phyloP scores from a whole-genome alignment of 225 moss, liverwort and hornwort genomes.

The Bryoerythrophyllum caledonicum region DNA sequence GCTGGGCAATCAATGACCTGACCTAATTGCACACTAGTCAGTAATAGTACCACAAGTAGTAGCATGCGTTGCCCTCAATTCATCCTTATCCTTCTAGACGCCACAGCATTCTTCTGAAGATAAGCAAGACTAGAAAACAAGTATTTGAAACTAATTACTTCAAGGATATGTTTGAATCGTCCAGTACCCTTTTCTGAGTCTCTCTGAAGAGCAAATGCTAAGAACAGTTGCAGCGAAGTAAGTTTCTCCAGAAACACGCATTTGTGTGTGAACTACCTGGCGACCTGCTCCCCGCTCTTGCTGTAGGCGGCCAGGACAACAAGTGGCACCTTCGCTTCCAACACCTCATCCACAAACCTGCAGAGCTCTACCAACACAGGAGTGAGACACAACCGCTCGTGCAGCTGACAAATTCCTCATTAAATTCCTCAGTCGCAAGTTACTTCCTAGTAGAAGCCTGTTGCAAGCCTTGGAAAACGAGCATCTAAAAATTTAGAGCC shows the following conservation, averaged over 20 bases:
- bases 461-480: slow-evolving; percentile 10
- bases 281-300: slow-evolving; percentile 78
- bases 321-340: slow-evolving; percentile 73
- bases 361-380: slow-evolving; percentile 27
- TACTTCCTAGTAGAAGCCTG: slow-evolving; percentile 13
- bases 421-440: neutral
- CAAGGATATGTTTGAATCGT: neutral
- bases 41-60: slow-evolving; percentile 16
- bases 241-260: neutral
- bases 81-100: neutral
- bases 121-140: neutral
- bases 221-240: slow-evolving; percentile 14
- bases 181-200: neutral
- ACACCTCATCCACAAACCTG: slow-evolving; percentile 91
- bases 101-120: neutral
- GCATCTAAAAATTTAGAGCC: neutral
- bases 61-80: slow-evolving; percentile 13
- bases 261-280: slow-evolving; percentile 57
- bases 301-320: slow-evolving; percentile 75
- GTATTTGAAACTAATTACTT: neutral
- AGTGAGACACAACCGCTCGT: slow-evolving; percentile 17
- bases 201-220: neutral
- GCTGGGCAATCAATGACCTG: slow-evolving; percentile 75
- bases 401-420: neutral
- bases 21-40: slow-evolving; percentile 41